A percentile compares a stretch with the other conserved stretches of the same genome.
Conservation (phyloP, 768 basidiomycete genomes). For the Galerina marginata region DNA sequence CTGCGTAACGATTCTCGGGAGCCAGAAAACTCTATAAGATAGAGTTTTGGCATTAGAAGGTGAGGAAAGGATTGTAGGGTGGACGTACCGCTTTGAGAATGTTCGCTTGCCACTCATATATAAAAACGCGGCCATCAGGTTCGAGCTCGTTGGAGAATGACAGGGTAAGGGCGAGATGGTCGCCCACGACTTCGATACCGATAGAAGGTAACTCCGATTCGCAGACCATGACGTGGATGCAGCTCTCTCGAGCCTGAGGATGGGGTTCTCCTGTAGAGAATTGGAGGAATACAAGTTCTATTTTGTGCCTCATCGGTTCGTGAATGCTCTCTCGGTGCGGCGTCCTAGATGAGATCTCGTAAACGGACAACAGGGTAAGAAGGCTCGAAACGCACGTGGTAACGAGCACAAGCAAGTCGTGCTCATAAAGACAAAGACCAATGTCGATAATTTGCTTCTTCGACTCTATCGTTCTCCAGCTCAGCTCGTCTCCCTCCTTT, state of each 20-base stretch:
- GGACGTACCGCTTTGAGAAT: too few species aligned
- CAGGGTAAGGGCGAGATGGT: too few species aligned
- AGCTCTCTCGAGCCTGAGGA: slow-evolving; percentile 6
- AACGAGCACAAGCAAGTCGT: slow-evolving; percentile 48
- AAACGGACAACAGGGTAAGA: not conserved
- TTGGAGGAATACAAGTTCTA: slow-evolving; percentile 2
- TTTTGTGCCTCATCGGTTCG: not conserved
- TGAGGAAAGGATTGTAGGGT: too few species aligned
- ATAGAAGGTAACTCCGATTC: too few species aligned
- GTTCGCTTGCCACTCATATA: too few species aligned
- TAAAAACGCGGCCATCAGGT: too few species aligned
- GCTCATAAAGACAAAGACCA: slow-evolving; percentile 47
- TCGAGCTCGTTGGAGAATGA: too few species aligned
- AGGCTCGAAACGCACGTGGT: slow-evolving; percentile 37
- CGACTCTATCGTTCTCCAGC: slow-evolving; percentile 36
- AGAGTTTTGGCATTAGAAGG: too few species aligned
- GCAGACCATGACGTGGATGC: slow-evolving; percentile 5
- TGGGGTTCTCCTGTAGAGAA: slow-evolving; percentile 11
- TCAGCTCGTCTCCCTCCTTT: slow-evolving; percentile 22
- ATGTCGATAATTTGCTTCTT: slow-evolving; percentile 44
- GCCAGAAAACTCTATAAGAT: too few species aligned
- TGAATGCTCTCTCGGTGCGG: not conserved
- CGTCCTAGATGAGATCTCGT: not conserved
- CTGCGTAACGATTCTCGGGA: too few species aligned
- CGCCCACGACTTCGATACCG: too few species aligned